phyloP scores from a whole-genome alignment of 2,329 filamentous ascomycete genomes.

The Sclerotinia spermophila region DNA sequence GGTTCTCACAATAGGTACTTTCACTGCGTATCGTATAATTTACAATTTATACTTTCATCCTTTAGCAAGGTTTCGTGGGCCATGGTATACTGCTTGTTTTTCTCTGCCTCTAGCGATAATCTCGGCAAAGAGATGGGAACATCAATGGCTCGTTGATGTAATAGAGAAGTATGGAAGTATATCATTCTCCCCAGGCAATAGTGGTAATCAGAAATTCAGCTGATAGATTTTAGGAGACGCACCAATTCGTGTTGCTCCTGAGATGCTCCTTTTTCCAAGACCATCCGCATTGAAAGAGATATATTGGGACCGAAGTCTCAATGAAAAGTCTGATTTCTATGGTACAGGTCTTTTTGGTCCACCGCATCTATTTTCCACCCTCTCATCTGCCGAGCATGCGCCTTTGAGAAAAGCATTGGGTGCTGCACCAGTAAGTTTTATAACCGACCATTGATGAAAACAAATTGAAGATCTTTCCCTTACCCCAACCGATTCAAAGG shows the following conservation, averaged over 20 bases:
- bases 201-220: neutral
- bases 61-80: slow-evolving; percentile 19
- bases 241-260: slow-evolving; percentile 31
- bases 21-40: slow-evolving; percentile 5
- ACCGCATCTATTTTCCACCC: slow-evolving; percentile 30
- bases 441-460: neutral
- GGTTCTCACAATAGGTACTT: neutral
- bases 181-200: neutral
- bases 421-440: neutral
- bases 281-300: slow-evolving; percentile 40
- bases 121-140: neutral
- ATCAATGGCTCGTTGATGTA: neutral
- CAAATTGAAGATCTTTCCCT: neutral
- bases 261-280: slow-evolving; percentile 39
- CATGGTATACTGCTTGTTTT: slow-evolving; percentile 11
- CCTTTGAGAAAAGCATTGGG: slow-evolving; percentile 9
- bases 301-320: slow-evolving; percentile 40
- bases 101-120: slow-evolving; percentile 7
- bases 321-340: slow-evolving; percentile 39
- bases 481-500: no score
- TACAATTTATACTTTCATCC: slow-evolving; percentile 25
- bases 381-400: neutral
- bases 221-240: slow-evolving; percentile 26
- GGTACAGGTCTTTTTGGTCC: slow-evolving; percentile 39
- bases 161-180: slow-evolving; percentile 11